These are phyloP conservation scores for Plenodomus biglobosus DNA, from an alignment of 2,329 filamentous ascomycete genomes.

Conservation along the genomic window DNA sequence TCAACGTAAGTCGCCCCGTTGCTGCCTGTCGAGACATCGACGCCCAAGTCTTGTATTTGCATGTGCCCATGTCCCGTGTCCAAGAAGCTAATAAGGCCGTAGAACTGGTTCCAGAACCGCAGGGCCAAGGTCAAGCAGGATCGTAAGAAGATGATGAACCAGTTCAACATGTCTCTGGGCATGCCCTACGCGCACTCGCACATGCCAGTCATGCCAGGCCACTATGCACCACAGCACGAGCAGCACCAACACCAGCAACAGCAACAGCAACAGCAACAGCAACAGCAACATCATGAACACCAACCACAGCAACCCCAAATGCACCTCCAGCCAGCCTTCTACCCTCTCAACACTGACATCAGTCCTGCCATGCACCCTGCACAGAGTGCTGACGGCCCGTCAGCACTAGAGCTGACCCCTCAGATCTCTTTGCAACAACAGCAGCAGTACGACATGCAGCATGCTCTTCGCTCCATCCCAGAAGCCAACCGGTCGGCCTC, in stretches of 20 bases:
- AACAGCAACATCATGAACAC: slow-evolving; percentile 6
- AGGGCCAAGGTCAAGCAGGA: slow-evolving; percentile 57
- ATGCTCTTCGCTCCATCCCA: slow-evolving; percentile 37
- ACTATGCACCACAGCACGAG: slow-evolving; percentile 19
- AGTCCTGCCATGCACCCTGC: slow-evolving; percentile 40
- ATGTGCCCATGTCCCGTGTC: neutral
- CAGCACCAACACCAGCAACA: slow-evolving; percentile 8
- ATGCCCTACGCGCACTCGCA: slow-evolving; percentile 28
- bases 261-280: no score
- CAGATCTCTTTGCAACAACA: slow-evolving; percentile 38
- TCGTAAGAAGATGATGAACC: slow-evolving; percentile 50
- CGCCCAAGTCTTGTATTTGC: neutral
- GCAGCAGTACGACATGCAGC: slow-evolving; percentile 37
- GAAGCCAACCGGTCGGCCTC: slow-evolving; percentile 32
- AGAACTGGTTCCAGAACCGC: slow-evolving; percentile 60
- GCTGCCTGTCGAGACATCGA: neutral
- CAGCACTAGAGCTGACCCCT: slow-evolving; percentile 33
- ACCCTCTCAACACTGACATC: slow-evolving; percentile 37
- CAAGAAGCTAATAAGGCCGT: slow-evolving; percentile 33
- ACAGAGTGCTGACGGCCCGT: slow-evolving; percentile 34
- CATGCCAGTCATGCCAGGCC: slow-evolving; percentile 26
- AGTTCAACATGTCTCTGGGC: slow-evolving; percentile 41
- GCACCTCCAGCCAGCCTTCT: slow-evolving; percentile 32
- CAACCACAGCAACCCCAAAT: slow-evolving; percentile 32
- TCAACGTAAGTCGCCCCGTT: slow-evolving; percentile 50